phyloP scores from a whole-genome alignment of 2,329 filamentous ascomycete species.

The Polytolypa hystricis region DNA sequence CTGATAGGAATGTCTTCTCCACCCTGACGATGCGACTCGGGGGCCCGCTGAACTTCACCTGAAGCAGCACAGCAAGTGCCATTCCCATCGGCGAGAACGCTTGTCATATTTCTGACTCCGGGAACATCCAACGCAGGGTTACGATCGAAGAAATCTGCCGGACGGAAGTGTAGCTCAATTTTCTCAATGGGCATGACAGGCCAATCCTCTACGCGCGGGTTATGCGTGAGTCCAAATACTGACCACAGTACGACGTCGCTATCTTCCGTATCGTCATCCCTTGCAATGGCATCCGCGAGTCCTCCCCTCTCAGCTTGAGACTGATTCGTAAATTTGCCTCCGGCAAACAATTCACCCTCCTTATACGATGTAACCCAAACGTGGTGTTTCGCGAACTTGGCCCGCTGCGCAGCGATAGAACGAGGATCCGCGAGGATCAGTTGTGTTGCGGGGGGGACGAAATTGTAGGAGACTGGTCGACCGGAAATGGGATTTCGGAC shows the following conservation, averaged over 20 bases:
- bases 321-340: constrained; percentile 38
- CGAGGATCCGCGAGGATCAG: constrained; percentile 37
- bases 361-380: constrained; percentile 42
- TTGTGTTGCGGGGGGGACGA: constrained; percentile 37
- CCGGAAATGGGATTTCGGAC: constrained; percentile 34
- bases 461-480: constrained; percentile 39
- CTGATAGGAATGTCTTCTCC: constrained; percentile 3
- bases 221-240: constrained; percentile 42
- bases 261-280: constrained; percentile 33
- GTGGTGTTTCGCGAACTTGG: constrained; percentile 40
- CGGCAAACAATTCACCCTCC: constrained; percentile 41
- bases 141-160: constrained; percentile 39
- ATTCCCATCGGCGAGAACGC: constrained; percentile 13
- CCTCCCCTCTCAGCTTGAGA: constrained; percentile 33
- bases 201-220: constrained; percentile 42
- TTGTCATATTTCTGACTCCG: constrained; percentile 15
- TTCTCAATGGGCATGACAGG: constrained; percentile 41
- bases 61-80: not conserved
- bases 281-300: constrained; percentile 33
- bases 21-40: constrained; percentile 5
- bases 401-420: constrained; percentile 35
- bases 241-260: constrained; percentile 41
- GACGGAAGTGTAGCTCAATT: constrained; percentile 36
- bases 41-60: constrained; percentile 1
- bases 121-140: constrained; percentile 43